Conservation (phyloP, 495 filamentous ascomycete genomes). For the Daldinia bambusicola region DNA sequence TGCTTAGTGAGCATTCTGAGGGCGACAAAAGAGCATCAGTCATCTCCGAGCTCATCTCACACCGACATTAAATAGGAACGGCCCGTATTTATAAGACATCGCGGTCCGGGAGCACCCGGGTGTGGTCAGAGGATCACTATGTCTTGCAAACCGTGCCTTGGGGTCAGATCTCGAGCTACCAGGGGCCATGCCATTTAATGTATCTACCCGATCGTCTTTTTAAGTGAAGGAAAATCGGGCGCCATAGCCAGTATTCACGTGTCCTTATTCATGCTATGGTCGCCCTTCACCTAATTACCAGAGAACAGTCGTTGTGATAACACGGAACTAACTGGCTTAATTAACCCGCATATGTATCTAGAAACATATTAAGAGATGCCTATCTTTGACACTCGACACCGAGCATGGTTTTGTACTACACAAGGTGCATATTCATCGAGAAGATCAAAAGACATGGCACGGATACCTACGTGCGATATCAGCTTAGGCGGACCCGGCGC, state of each 20-base stretch:
- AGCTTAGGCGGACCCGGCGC: background rate
- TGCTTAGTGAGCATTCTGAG: background rate
- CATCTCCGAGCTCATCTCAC: background rate
- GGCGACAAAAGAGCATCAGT: background rate
- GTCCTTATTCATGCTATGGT: background rate
- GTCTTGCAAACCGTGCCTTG: background rate
- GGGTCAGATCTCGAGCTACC: background rate
- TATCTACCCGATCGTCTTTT: background rate
- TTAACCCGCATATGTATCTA: background rate
- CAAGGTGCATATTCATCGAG: background rate
- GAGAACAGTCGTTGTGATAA: background rate
- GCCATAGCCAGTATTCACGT: background rate
- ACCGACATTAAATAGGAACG: background rate
- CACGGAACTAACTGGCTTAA: background rate
- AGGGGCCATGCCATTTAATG: background rate
- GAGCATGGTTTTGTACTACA: background rate
- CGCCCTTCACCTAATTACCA: background rate
- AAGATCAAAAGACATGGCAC: conserved; percentile 2
- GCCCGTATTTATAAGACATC: conserved; percentile 7
- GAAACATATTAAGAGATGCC: background rate
- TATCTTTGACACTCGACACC: too few relatives aligned
- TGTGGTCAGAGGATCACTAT: background rate
- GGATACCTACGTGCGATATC: conserved; percentile 9
- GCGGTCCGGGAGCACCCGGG: background rate
- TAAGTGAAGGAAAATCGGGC: background rate